These are phyloP conservation scores for Aspergillus kassunensis DNA, from an alignment of 495 filamentous ascomycete genomes.

Conservation along the genomic window DNA sequence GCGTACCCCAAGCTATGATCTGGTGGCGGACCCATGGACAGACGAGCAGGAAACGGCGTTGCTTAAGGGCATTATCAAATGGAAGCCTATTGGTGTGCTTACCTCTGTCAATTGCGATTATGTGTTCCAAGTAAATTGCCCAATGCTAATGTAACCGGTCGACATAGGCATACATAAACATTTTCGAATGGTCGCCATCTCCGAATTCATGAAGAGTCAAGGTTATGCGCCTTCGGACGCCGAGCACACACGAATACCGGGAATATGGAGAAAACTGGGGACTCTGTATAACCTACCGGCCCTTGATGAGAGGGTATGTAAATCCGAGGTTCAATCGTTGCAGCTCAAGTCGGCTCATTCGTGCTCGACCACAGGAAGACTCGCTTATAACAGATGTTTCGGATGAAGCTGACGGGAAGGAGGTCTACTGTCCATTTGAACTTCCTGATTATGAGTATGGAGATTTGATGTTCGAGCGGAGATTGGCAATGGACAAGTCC, in stretches of 20 bases:
- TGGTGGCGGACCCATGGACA: slow-evolving; percentile 76
- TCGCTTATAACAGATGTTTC: slow-evolving; percentile 51
- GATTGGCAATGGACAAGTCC: slow-evolving; percentile 57
- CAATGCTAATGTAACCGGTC: slow-evolving; percentile 3
- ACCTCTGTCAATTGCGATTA: not conserved
- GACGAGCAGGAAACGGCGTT: slow-evolving; percentile 91
- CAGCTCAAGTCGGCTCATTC: too few relatives aligned
- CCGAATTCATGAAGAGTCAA: slow-evolving; percentile 79
- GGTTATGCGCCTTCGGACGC: slow-evolving; percentile 65
- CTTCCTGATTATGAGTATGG: slow-evolving; percentile 77
- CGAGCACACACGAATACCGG: slow-evolving; percentile 79
- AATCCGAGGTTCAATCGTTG: slow-evolving; percentile 1
- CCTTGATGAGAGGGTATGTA: slow-evolving; percentile 73
- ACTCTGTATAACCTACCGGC: slow-evolving; percentile 83
- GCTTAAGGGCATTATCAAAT: slow-evolving; percentile 84
- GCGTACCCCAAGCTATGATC: slow-evolving; percentile 36
- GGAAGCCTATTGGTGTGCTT: slow-evolving; percentile 85
- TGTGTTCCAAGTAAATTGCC: not conserved
- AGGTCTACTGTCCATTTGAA: slow-evolving; percentile 63
- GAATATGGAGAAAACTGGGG: slow-evolving; percentile 85
- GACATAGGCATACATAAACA: slow-evolving; percentile 90
- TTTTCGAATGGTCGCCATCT: slow-evolving; percentile 90
- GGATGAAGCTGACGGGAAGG: slow-evolving; percentile 57
- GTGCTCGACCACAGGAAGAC: slow-evolving; percentile 38
- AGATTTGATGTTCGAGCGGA: slow-evolving; percentile 65